Base-by-base conservation (phyloP, 108 stramenopile genomes). In the Discostella stelligeroides region DNA sequence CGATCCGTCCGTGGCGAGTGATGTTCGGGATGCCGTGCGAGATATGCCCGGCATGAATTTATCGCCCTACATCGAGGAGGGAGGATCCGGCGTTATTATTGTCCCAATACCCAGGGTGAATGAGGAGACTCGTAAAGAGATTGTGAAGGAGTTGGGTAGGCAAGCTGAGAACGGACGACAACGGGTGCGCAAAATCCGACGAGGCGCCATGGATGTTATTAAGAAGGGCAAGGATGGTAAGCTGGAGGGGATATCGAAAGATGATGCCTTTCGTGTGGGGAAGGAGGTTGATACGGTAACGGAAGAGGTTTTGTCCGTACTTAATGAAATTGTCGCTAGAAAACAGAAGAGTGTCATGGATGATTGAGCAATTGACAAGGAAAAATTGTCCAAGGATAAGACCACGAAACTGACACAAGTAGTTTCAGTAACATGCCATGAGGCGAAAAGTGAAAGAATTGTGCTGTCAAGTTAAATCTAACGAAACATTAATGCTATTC, bases 151-250 rank as follows among this genome's bases (percentile, higher is more conserved):
- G 40, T 48, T 90, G 45, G 75, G 79, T 12, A 85, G 90, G 54
- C 63, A 80, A 40, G 87, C 91, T 10, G 94, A 95, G 80, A 65
- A 74, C 27, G 83, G 75, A 20, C 70, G 86, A 13, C 81, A 84
- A 63, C 60, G 89, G 4, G 75, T 95, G 56, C 88, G 94, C 27
- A 77, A 73, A 51, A 84, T 95, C 28, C 81, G 94, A 63, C 82
- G 90, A 24, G 82, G 73, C 65, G 88, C 86, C 14, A 86, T 88
- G 85, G 88, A 92, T 66, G 59, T 82, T 50, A 75, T 90, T 42
- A 95, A 92, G 51, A 77, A 82, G 57, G 94, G 91, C 0, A 85
- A 83, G 68, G 88, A 90, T 72, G 94, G 93, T 18, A 92, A 92
- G 74, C 45, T 95, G 13, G 79, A 85, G 29, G 89, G 89, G 21